Evolutionary conservation across 129 eudicot species (phyloP).

Genomic region (Helichrysum umbraculigerum): DNA sequence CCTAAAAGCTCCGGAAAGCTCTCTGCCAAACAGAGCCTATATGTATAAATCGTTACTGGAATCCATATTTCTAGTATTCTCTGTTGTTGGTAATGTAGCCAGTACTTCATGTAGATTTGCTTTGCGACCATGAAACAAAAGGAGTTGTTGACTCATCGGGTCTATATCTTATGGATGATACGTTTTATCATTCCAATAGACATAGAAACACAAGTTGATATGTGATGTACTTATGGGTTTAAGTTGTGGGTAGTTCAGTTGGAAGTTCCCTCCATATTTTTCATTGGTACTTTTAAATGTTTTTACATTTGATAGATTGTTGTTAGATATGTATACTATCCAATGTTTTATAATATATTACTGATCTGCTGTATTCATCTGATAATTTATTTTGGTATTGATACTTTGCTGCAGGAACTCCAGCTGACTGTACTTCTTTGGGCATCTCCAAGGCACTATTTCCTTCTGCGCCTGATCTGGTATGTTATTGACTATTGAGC

Average conservation of each 20-base stretch:
- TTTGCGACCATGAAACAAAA: too few species aligned
- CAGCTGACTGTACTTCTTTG: constrained; percentile 91
- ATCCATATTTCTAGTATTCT: background rate
- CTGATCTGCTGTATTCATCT: background rate
- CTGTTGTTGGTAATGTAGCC: background rate
- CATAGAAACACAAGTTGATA: too few species aligned
- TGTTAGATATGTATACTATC: constrained; percentile 65
- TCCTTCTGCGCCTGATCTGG: constrained; percentile 84
- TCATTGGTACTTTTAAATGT: background rate
- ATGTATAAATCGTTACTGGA: background rate
- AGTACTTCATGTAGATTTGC: too few species aligned
- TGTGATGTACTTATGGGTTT: background rate
- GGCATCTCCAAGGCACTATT: constrained; percentile 77
- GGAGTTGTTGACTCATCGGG: too few species aligned
- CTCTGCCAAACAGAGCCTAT: too few species aligned
- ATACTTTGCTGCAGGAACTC: constrained; percentile 68
- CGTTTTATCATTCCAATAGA: too few species aligned
- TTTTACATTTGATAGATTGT: constrained; percentile 21
- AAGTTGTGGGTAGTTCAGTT: background rate
- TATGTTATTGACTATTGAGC: constrained; percentile 35
- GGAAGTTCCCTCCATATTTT: background rate
- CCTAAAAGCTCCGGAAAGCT: too few species aligned
- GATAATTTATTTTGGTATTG: background rate
- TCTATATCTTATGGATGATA: too few species aligned
- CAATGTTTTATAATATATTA: background rate